Base-by-base conservation (phyloP, 2,329 filamentous ascomycete genomes). In the Beauveria medogensis region DNA sequence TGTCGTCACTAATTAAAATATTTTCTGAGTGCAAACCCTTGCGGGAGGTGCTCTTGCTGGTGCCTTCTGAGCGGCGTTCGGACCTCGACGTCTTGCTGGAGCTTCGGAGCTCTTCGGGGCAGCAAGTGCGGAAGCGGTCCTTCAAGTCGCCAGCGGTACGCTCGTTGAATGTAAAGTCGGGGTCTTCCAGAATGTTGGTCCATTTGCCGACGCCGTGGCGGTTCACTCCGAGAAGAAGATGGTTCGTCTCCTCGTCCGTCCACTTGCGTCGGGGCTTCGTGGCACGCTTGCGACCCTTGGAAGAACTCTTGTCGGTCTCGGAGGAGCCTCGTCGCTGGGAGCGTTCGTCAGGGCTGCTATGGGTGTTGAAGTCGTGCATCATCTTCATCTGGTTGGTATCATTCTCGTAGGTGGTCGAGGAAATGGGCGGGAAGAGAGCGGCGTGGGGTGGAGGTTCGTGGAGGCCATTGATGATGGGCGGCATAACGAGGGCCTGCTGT, bases 61-160 rank as follows among this genome's bases (percentile, higher is more conserved):
- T 63, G 66, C n/a, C 63, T 52, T 41, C 65, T 48, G 22, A 60
- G 51, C 16, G 67, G 44, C 24, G 67, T 65, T 20, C 64, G 66
- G 63, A 69, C 62, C 65, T 67, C 44, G 62, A 69, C 56, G 67
- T 57, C 56, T 71, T 72, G 63, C 71, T 76, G 12, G 75, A 76
- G 26, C 73, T 73, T 53, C 82, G 79, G 43, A 87, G 75, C 69
- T 87, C 85, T 40, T 80, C 78, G 0, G 85, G 85, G 63, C 84
- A 87, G 68, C 84, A 87, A 3, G 85, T 88, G 55, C 85, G 78
- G 67, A 87, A 88, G 14, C 85, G 78, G 69, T 88, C 85, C 69
- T 88, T 88, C 55, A 88, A 70, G 67, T 88, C 85, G 9, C 83
- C 83, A 4, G 84, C 82, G 2, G 81, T 82, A 62, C 85, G 80